Percentiles rank a stretch among this genome's conserved stretches.
These are phyloP conservation scores for Lumnitzera racemosa DNA, from an alignment of 345 rosid species.

Conservation along the genomic window DNA sequence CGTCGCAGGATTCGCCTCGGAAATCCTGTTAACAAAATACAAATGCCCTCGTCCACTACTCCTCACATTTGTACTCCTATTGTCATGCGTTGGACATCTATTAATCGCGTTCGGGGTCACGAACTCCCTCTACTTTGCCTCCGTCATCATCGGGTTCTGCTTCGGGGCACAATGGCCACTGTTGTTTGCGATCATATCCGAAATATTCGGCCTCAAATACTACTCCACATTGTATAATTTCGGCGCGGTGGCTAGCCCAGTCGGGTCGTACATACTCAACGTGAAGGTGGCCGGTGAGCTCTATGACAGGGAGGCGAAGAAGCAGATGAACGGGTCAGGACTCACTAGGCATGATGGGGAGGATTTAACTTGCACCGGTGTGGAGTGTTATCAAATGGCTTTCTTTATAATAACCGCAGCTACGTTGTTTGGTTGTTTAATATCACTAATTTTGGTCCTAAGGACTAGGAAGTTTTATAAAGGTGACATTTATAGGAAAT, in stretches of 20 bases:
- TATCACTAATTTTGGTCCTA: constrained; percentile 16
- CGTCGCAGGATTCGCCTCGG: constrained; percentile 18
- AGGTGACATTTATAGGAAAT: constrained; percentile 26
- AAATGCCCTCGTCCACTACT: constrained; percentile 18
- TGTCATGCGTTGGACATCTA: constrained; percentile 33
- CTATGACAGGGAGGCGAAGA: constrained; percentile 29
- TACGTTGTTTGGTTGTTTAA: constrained; percentile 18
- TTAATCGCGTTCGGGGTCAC: constrained; percentile 31
- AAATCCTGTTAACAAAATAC: constrained; percentile 13
- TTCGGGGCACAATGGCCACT: constrained; percentile 40
- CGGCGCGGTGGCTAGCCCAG: constrained; percentile 24
- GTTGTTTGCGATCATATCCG: constrained; percentile 30
- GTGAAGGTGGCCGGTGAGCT: constrained; percentile 29
- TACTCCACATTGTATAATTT: constrained; percentile 33
- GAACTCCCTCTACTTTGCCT: constrained; percentile 24
- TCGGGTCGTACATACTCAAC: constrained; percentile 29
- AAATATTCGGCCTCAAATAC: constrained; percentile 37
- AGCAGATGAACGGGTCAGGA: constrained; percentile 23
- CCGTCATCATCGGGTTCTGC: constrained; percentile 31
- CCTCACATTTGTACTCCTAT: constrained; percentile 23
- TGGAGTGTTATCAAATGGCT: constrained; percentile 20
- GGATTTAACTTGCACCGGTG: constrained; percentile 24
- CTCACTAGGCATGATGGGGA: constrained; percentile 7
- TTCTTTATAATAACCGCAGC: constrained; percentile 26
- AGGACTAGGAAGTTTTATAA: constrained; percentile 27